Base-by-base conservation (phyloP, 2,329 filamentous ascomycete species). In the Aureobasidium uvarum region DNA sequence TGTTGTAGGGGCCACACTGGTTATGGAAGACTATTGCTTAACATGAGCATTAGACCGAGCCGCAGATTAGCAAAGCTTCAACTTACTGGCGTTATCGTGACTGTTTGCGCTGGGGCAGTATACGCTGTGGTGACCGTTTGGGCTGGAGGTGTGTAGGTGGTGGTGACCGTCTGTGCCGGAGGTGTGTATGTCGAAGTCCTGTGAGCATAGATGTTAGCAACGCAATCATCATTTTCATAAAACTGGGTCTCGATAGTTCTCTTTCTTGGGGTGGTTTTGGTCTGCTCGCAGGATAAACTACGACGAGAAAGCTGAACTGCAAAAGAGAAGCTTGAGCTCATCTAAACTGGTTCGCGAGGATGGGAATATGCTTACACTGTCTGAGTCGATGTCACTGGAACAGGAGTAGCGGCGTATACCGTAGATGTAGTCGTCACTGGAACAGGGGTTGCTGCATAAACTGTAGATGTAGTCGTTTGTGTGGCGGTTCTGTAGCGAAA, bases 21-120 rank as follows among this genome's bases (percentile, higher is more conserved):
- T 60, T 6, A 60, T 60, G 11, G 56, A 60, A 25, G 41, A 10
- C 56, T 60, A 60, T 13, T 41, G 41, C 45, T 62, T 62, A 8
- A 13, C 20, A 62, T 62, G 18, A 62, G 58, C 18, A 62, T 62
- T 62, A 62, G 58, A 62, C 14, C 43, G 38, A 16, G 41, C 41
- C n/a, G 8, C 2, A 28, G 18, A 48, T 33, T 23, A 45, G 56
- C 10, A 5, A 2, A 8, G 14, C 1, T 2, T 33, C 18, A 45
- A 25, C 56, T 60, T 60, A 60, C 56, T 14, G 56, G 56, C 6
- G 56, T 60, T 4, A 60, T n/a, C 3, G 46, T 63, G 16, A 63
- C 39, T 14, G 60, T 63, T 1, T 6, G 6, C 16, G 50, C 38
- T 7, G 46, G 50, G 13, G 28, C n/a, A 2, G 54, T 45, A 10